Conservation (phyloP, 768 basidiomycete species). For the Crepidotus variabilis region DNA sequence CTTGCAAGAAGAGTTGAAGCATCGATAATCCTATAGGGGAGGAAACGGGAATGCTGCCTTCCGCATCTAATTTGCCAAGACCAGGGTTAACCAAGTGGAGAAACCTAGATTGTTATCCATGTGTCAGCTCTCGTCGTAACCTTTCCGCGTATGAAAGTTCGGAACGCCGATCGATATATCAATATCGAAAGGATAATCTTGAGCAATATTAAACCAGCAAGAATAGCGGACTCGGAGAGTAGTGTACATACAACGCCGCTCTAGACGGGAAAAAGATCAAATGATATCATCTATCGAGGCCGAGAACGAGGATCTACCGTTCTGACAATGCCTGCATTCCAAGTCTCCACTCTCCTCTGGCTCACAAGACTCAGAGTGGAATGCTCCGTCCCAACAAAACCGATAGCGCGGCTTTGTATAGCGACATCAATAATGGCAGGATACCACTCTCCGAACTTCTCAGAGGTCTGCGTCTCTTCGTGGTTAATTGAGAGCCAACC, state of each 20-base stretch:
- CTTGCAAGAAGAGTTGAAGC: too few relatives aligned
- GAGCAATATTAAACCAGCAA: too few relatives aligned
- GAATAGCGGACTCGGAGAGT: background rate
- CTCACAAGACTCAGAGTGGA: conserved; percentile 62
- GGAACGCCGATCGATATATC: too few relatives aligned
- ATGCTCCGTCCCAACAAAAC: conserved; percentile 56
- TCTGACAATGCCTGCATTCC: conserved; percentile 39
- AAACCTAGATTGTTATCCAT: too few relatives aligned
- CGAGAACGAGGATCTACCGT: background rate
- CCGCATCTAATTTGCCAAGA: too few relatives aligned
- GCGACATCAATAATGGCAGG: conserved; percentile 51
- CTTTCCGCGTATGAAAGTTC: too few relatives aligned
- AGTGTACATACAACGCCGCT: background rate
- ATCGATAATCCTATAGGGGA: too few relatives aligned
- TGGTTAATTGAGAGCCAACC: conserved; percentile 47
- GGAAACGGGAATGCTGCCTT: too few relatives aligned
- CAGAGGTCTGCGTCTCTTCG: conserved; percentile 25
- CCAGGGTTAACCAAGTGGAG: too few relatives aligned
- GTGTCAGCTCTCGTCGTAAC: too few relatives aligned
- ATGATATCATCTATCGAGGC: background rate
- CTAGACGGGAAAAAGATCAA: background rate
- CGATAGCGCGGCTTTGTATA: conserved; percentile 50
- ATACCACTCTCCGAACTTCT: conserved; percentile 39
- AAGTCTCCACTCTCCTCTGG: conserved; percentile 49
- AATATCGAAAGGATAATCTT: too few relatives aligned